Conservation (phyloP, 2,329 filamentous ascomycete species). For the Alternaria hordeiaustralica region DNA sequence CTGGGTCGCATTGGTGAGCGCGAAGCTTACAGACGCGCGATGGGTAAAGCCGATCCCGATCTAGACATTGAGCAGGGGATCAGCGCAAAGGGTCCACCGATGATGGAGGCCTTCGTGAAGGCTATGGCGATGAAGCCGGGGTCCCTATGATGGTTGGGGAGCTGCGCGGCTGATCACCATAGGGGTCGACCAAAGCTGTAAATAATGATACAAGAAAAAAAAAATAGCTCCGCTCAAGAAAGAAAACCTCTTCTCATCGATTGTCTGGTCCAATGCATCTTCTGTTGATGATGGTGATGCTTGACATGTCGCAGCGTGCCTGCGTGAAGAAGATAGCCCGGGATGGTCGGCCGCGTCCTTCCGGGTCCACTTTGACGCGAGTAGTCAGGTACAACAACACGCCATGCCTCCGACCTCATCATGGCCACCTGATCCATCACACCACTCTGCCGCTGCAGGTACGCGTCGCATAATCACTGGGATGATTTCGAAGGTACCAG, state of each 20-base stretch:
- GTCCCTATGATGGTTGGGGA: constrained; percentile 2
- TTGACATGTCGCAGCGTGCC: neutral
- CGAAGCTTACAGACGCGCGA: constrained; percentile 53
- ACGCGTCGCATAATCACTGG: constrained; percentile 19
- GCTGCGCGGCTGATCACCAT: constrained; percentile 6
- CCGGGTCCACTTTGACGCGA: constrained; percentile 20
- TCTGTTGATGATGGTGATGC: constrained; percentile 2
- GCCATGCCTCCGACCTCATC: constrained; percentile 27
- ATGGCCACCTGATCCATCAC: constrained; percentile 31
- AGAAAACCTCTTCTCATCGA: neutral
- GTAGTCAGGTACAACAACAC: constrained; percentile 21
- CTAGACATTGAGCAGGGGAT: constrained; percentile 43
- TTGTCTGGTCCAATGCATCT: neutral
- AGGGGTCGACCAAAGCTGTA: constrained; percentile 9
- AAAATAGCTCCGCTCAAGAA: neutral
- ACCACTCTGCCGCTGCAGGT: constrained; percentile 21
- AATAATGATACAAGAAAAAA: neutral
- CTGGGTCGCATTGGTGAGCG: constrained; percentile 35
- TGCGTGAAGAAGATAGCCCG: constrained; percentile 3
- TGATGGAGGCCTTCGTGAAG: constrained; percentile 26
- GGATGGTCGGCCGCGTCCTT: constrained; percentile 13
- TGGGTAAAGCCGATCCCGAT: constrained; percentile 62
- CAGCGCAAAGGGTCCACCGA: constrained; percentile 35
- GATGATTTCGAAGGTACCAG: constrained; percentile 13
- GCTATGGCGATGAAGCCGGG: constrained; percentile 31